A percentile compares a stretch with the other conserved stretches of the same genome.
These are phyloP conservation scores for Chrysoporthe deuterocubensis DNA, from an alignment of 2,329 filamentous ascomycete genomes.

Conservation along the genomic window DNA sequence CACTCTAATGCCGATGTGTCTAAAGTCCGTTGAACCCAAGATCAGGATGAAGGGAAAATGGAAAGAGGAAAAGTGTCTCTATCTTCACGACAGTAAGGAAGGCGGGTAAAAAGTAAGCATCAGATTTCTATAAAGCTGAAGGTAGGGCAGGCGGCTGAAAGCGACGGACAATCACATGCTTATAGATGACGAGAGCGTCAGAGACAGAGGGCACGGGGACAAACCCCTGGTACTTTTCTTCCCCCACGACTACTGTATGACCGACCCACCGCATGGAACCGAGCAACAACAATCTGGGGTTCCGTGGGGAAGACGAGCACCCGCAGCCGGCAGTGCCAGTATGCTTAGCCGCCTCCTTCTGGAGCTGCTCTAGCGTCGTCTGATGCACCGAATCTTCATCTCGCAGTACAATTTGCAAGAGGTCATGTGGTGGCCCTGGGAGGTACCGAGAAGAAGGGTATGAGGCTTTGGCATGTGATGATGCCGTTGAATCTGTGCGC, in stretches of 20 bases:
- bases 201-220: not conserved
- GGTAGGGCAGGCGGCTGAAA: conserved; percentile 1
- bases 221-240: not conserved
- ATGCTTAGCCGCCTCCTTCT: conserved; percentile 3
- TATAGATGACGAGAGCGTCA: conserved; percentile 6
- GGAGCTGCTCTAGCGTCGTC: conserved; percentile 1
- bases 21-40: conserved; percentile 15
- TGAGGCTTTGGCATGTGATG: conserved; percentile 27
- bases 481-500: not conserved
- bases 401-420: not conserved
- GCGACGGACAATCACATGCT: conserved; percentile 17
- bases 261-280: not conserved
- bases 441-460: not conserved
- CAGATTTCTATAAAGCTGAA: not conserved
- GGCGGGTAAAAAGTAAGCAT: not conserved
- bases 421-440: conserved; percentile 24
- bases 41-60: conserved; percentile 13
- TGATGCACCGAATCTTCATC: not conserved
- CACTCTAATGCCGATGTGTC: not conserved
- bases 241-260: not conserved
- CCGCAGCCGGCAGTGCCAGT: not conserved
- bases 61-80: conserved; percentile 2
- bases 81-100: not conserved
- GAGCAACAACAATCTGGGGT: not conserved
- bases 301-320: not conserved